phyloP scores from a whole-genome alignment of 306 rosid species.

The Malus fusca region DNA sequence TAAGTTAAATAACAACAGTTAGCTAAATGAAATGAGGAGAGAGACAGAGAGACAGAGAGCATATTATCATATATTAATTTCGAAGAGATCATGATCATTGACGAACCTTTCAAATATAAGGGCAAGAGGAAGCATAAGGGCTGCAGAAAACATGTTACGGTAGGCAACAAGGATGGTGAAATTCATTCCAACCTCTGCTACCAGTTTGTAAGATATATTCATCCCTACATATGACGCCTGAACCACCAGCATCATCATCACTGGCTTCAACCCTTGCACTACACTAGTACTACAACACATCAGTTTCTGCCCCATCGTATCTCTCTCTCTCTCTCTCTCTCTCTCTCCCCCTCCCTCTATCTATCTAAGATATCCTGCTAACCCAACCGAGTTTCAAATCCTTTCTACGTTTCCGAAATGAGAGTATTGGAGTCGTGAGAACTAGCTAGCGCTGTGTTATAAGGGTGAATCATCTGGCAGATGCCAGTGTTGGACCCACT shows the following conservation, averaged over 20 bases:
- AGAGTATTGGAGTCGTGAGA: no score
- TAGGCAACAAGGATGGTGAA: slow-evolving; percentile 31
- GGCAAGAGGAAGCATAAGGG: slow-evolving; percentile 34
- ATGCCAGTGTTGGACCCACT: no score
- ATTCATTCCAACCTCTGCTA: slow-evolving; percentile 30
- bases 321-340: no score
- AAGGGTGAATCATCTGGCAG: no score
- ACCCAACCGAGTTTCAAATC: no score
- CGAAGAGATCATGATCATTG: background rate
- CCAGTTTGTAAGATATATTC: slow-evolving; percentile 34
- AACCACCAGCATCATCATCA: slow-evolving; percentile 27
- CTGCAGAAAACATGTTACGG: slow-evolving; percentile 38
- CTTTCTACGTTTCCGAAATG: no score
- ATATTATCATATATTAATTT: background rate
- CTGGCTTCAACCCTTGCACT: slow-evolving; percentile 28
- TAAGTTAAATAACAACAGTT: background rate
- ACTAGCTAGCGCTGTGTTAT: no score
- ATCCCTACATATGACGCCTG: slow-evolving; percentile 22
- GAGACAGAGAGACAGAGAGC: background rate
- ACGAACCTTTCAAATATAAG: slow-evolving; percentile 24
- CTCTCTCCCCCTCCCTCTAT: no score
- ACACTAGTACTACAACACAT: no score
- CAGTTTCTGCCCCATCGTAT: no score
- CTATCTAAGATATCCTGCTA: no score
- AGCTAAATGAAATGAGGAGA: background rate